Percentiles rank a stretch among this genome's conserved stretches.
Evolutionary conservation across 306 rosid genomes (phyloP).

Genomic region (Castanea sativa): DNA sequence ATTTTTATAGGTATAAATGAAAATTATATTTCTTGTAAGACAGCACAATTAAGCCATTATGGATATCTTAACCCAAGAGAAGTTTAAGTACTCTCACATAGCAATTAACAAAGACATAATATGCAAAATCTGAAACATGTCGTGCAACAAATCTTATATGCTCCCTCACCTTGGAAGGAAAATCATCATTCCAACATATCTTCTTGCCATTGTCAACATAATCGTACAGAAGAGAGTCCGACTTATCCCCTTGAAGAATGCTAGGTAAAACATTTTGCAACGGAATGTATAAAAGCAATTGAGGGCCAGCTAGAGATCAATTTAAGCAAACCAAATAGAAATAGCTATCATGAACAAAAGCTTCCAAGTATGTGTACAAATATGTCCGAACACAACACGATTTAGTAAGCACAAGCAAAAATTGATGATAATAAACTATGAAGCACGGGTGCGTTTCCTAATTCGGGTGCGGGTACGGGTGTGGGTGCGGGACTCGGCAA

Average conservation of each 20-base stretch:
- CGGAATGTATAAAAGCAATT: conserved; percentile 3
- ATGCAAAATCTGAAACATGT: too few species aligned
- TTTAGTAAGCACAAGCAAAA: neutral
- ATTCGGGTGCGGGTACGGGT: too few species aligned
- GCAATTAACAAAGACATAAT: too few species aligned
- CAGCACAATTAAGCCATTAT: neutral
- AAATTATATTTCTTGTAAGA: neutral
- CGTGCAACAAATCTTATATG: too few species aligned
- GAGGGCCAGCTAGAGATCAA: neutral
- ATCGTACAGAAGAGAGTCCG: conserved; percentile 63
- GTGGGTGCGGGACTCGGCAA: too few species aligned
- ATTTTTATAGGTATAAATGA: neutral
- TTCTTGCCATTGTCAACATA: too few species aligned
- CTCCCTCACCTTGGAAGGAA: too few species aligned
- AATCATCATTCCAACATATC: too few species aligned
- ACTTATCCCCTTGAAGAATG: conserved; percentile 98
- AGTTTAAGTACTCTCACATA: neutral
- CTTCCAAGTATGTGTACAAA: neutral
- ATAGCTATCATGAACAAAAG: conserved; percentile 4
- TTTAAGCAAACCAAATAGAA: conserved; percentile 15
- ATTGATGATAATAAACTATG: neutral
- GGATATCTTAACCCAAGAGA: neutral
- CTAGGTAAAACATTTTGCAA: conserved; percentile 95
- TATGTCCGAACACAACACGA: neutral
- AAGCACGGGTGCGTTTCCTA: too few species aligned